These are phyloP conservation scores for Aspergillus ibericus DNA, from an alignment of 2,329 filamentous ascomycete genomes.

Conservation along the genomic window DNA sequence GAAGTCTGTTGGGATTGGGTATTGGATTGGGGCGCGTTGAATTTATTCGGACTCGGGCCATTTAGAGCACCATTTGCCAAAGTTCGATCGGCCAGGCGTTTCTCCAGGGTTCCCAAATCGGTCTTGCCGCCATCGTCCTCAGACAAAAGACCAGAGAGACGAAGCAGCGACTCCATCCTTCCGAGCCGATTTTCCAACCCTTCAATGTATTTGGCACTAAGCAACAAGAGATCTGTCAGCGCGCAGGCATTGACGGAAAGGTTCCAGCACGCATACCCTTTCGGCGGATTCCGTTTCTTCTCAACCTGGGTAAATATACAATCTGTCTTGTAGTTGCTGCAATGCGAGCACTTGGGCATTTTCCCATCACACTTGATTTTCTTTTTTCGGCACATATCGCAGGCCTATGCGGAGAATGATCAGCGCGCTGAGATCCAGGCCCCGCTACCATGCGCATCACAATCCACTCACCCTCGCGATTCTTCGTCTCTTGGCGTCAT, in stretches of 20 bases:
- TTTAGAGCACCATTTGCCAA: conserved; percentile 32
- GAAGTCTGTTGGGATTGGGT: conserved; percentile 31
- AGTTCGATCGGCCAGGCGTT: conserved; percentile 60
- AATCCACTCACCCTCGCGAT: conserved; percentile 72
- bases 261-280: conserved; percentile 65
- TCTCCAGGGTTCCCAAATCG: conserved; percentile 85
- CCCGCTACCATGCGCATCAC: neutral
- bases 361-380: conserved; percentile 97
- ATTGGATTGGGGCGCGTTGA: conserved; percentile 28
- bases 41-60: conserved; percentile 35
- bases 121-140: conserved; percentile 84
- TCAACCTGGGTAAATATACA: conserved; percentile 97
- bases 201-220: conserved; percentile 94
- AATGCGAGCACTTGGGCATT: conserved; percentile 91
- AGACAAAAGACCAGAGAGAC: conserved; percentile 79
- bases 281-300: conserved; percentile 96
- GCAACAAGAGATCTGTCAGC: conserved; percentile 17
- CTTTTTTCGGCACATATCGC: conserved; percentile 93
- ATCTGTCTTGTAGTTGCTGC: conserved; percentile 96
- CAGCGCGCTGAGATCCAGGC: neutral
- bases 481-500: conserved; percentile 82
- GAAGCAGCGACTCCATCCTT: conserved; percentile 91
- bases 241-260: conserved; percentile 50
- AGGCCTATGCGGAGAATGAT: conserved; percentile 59
- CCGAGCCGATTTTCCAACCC: conserved; percentile 89